Base-by-base conservation (phyloP, 1,284 basidiomycete species). In the Trametes pubescens region DNA sequence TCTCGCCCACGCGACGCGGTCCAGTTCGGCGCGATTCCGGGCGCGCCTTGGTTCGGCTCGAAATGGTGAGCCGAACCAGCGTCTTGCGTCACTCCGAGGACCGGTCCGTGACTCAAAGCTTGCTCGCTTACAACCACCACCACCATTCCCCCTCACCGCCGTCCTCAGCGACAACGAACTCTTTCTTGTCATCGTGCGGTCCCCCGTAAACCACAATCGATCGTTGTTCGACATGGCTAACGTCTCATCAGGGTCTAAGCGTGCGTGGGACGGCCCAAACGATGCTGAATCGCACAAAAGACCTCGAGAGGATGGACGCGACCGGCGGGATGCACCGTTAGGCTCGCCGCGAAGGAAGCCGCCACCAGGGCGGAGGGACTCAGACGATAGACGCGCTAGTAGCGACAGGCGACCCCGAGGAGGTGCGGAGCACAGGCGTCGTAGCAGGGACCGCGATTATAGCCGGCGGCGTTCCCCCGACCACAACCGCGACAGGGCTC, bases 161-260 rank as follows among this genome's bases (percentile, higher is more conserved):
- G 57, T 51, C 64, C 54, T 55, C 64, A 47, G 51, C 61, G 64
- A 64, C 67, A 68, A 66, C 67, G 62, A 66, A 43, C 67, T 55
- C 62, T 64, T 66, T 61, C 67, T 65, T 64, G 61, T 51, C 61
- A 90, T 91, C 90, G 89, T 92, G 90, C 88, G 90, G 89, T 89
- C 85, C 84, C 82, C 84, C 82, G 87, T 89, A 89, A 90, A 76
- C 82, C 82, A 82, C 79, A 83, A 83, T 86, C 78, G 57, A 35
- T 84, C 77, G 76, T 75, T 74, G 74, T 78, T 75, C 78, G 81
- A 81, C 69, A 91, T 91, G 89, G 88, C 90, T 92, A 90, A 92
- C 84, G 80, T 88, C 76, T 81, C 87, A 82, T 85, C 92, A 93
- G 92, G 91, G 83, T 81, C 83, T 77, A 92, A 93, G 88, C 88